These are phyloP conservation scores for Kewa caespitosa DNA, from an alignment of 179 eudicot species.

Conservation along the genomic window DNA sequence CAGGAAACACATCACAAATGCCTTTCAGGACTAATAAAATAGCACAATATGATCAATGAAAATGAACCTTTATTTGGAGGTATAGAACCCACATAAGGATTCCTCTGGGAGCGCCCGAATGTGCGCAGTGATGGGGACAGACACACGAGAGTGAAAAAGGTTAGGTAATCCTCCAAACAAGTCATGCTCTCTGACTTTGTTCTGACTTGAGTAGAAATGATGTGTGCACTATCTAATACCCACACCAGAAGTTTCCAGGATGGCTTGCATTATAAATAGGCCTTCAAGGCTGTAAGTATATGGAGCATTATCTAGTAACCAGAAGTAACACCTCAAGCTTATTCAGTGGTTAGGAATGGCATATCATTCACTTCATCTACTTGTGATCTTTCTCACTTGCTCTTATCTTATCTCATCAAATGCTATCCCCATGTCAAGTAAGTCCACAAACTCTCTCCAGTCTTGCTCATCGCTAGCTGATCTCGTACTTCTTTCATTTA, in stretches of 20 bases:
- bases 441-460: neutral
- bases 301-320: neutral
- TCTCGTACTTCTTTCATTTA: neutral
- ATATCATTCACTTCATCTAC: constrained; percentile 17
- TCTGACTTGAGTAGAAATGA: neutral
- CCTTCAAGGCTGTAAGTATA: neutral
- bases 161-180: constrained; percentile 28
- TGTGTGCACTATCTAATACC: constrained; percentile 3
- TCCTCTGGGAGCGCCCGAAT: neutral
- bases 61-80: neutral
- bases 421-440: constrained; percentile 45
- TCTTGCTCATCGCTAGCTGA: neutral
- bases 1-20: constrained; percentile 12
- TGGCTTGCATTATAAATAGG: neutral
- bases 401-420: constrained; percentile 36
- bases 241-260: neutral
- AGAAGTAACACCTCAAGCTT: constrained; percentile 5
- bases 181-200: constrained; percentile 6
- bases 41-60: neutral
- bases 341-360: constrained; percentile 24
- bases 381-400: constrained; percentile 32
- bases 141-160: constrained; percentile 9
- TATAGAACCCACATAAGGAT: constrained; percentile 16
- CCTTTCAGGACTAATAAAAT: neutral
- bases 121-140: constrained; percentile 16